phyloP scores from a whole-genome alignment of 2,329 filamentous ascomycete genomes.

The Epichloe festucae region DNA sequence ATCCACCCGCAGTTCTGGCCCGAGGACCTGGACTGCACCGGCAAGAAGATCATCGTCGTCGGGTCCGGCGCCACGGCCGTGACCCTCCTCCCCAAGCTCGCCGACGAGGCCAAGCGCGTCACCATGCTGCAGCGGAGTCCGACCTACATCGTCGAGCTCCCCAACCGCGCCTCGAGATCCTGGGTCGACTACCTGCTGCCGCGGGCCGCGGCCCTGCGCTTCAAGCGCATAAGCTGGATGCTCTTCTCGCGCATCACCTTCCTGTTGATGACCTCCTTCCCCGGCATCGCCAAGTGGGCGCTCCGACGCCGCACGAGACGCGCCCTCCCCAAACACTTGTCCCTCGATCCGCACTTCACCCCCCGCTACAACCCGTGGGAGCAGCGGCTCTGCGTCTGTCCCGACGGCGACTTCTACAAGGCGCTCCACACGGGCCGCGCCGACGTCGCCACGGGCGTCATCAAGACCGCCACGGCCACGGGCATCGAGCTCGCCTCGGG shows the following conservation, averaged over 20 bases:
- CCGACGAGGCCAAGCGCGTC: constrained; percentile 47
- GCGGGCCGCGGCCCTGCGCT: constrained; percentile 31
- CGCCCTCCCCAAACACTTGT: constrained; percentile 30
- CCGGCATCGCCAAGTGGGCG: not conserved
- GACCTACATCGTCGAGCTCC: constrained; percentile 49
- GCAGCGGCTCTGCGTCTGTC: constrained; percentile 58
- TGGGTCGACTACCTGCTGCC: not conserved
- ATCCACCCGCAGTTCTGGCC: constrained; percentile 66
- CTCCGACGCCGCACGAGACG: constrained; percentile 37
- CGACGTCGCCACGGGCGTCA: constrained; percentile 32
- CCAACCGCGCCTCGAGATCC: constrained; percentile 27
- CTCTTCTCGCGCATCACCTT: constrained; percentile 31
- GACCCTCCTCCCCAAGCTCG: constrained; percentile 57
- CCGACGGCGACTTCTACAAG: constrained; percentile 37
- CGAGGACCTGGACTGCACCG: constrained; percentile 45
- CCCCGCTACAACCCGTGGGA: constrained; percentile 55
- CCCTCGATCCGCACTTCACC: constrained; percentile 44
- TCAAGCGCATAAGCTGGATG: constrained; percentile 22
- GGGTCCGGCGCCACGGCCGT: constrained; percentile 66
- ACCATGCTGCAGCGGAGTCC: constrained; percentile 72
- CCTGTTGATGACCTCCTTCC: not conserved
- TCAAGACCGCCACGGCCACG: constrained; percentile 31
- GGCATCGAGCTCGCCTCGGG: constrained; percentile 32
- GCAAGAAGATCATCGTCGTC: constrained; percentile 56
- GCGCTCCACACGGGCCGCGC: constrained; percentile 26